Base-by-base conservation (phyloP, 257 asterid genomes). In the Haberlea rhodopensis region DNA sequence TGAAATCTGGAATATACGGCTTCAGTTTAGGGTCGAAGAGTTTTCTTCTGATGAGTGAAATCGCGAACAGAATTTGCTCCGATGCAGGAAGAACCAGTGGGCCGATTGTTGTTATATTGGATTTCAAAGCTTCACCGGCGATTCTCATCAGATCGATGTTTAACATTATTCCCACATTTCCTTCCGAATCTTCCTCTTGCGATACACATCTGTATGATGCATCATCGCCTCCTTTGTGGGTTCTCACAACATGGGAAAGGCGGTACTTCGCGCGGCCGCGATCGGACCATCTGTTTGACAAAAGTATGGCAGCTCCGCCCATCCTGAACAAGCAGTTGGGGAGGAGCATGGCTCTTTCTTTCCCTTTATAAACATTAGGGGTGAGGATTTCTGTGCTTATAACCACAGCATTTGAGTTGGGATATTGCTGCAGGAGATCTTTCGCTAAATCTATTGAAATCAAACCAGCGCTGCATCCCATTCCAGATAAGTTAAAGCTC, bases 391-490 rank as follows among this genome's bases (percentile, higher is more conserved):
- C 90, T 0, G 90, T 84, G 55, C 87, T 81, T 4, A 81, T 63
- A 0, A 84, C 82, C 0, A 84, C 65, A 1, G 87, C 87, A 57
- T 73, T 21, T 0, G 85, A 81, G 5, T 84, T 84, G 0, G 87
- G 83, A 5, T 76, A 83, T 0, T 77, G 73, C 10, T 79, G 87
- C 1, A 84, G 87, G 8, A 81, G 54, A 22, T 84, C 90, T 1
- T 85, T 28, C 0, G 90, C 90, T 9, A 84, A 53, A 22, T 84
- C 83, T 1, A 84, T 77, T 0, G 90, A 81, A 4, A 84, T 77
- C 5, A 84, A 6, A 0, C 90, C 90, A 0, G 90, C 90, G 52
- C 87, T 81, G 70, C 90, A 84, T 5, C 90, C 87, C 85, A 84
- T 84, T 3, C 90, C 87, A 49, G 87, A 80, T 21, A 83, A 78